Conservation (phyloP, 2,329 filamentous ascomycete genomes). For the Pestalotiopsis sp. region DNA sequence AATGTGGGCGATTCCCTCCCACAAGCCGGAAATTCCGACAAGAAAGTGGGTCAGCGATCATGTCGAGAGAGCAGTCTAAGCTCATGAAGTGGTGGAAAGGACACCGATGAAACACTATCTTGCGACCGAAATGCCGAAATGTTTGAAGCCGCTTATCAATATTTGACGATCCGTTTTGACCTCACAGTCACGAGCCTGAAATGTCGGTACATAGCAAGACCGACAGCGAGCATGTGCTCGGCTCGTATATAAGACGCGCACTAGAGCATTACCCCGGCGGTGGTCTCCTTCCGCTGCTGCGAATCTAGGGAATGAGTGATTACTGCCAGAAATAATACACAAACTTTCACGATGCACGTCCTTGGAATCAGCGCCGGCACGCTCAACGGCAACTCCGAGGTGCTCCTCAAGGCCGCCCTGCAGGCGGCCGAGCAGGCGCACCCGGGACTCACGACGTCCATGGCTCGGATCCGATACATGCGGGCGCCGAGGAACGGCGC, state of each 20-base stretch:
- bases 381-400: conserved; percentile 1
- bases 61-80: not conserved
- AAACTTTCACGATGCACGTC: not conserved
- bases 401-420: not conserved
- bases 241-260: not conserved
- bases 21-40: not conserved
- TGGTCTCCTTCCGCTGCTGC: not conserved
- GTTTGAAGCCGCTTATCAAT: not conserved
- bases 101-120: not conserved
- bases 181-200: not conserved
- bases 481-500: not conserved
- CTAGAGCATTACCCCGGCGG: not conserved
- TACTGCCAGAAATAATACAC: not conserved
- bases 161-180: not conserved
- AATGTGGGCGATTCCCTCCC: not conserved
- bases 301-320: not conserved
- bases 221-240: not conserved
- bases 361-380: conserved; percentile 2
- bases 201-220: not conserved
- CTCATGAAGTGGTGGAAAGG: not conserved
- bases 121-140: not conserved
- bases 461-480: not conserved
- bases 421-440: not conserved
- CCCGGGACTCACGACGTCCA: not conserved
- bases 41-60: not conserved